These are phyloP conservation scores for Chlamydomonas incerta DNA, from an alignment of 139 green algal species.

Conservation along the genomic window DNA sequence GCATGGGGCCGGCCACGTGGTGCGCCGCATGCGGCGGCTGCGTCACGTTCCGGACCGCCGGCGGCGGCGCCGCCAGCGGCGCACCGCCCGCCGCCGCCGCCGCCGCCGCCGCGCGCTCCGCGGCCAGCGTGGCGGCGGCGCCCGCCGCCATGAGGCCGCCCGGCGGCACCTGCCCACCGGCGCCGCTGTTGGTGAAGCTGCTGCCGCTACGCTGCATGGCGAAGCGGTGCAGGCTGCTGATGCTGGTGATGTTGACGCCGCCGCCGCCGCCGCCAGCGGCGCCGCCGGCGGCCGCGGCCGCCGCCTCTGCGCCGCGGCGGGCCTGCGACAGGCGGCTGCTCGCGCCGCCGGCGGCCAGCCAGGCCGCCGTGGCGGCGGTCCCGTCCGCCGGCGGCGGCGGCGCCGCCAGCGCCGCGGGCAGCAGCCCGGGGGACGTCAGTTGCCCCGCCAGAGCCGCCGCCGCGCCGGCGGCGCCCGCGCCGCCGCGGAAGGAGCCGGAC, in stretches of 20 bases:
- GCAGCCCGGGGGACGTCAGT: too few relatives aligned
- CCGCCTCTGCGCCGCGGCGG: neutral
- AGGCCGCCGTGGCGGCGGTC: neutral
- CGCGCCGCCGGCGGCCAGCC: neutral
- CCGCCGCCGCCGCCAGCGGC: neutral
- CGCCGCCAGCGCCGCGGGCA: too few relatives aligned
- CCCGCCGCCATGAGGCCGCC: neutral
- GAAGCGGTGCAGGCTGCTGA: conserved; percentile 19
- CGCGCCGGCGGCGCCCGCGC: too few relatives aligned
- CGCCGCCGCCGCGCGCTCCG: neutral
- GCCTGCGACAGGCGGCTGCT: too few relatives aligned
- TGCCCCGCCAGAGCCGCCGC: too few relatives aligned
- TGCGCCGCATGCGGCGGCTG: too few relatives aligned
- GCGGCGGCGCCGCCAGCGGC: too few relatives aligned
- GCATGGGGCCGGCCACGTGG: too few relatives aligned
- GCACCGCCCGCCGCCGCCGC: neutral
- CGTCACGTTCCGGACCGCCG: too few relatives aligned
- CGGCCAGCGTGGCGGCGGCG: neutral
- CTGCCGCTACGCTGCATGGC: conserved; percentile 17
- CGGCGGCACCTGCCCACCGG: neutral
- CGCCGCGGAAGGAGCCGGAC: too few relatives aligned
- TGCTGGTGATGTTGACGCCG: neutral
- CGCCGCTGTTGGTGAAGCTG: neutral
- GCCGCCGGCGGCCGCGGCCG: neutral
- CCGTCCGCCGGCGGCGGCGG: neutral